These are phyloP conservation scores for Cutaneotrichosporon mucoides DNA, from an alignment of 1,284 basidiomycete species.

Conservation along the genomic window DNA sequence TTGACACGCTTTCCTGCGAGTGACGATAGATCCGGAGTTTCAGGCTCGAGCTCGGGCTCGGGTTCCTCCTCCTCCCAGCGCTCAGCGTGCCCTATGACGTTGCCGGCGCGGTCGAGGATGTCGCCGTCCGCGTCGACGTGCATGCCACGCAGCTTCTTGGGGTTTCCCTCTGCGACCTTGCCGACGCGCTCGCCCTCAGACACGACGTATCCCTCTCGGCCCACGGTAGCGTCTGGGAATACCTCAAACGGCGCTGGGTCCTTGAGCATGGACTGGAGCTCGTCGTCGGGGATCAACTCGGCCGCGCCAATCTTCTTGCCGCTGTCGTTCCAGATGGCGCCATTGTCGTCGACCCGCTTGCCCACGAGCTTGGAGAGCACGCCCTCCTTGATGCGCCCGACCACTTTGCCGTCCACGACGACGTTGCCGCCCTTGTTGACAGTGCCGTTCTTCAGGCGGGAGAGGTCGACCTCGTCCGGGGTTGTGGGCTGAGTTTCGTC, in stretches of 20 bases:
- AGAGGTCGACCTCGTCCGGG: neutral
- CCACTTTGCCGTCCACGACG: slow-evolving; percentile 1
- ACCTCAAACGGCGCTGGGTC: slow-evolving; percentile 1
- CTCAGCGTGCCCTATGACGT: neutral
- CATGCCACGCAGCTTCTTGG: slow-evolving; percentile 1
- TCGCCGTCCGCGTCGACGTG: slow-evolving; percentile 4
- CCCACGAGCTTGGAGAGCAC: neutral
- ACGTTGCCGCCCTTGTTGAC: slow-evolving; percentile 7
- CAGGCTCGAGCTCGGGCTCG: neutral
- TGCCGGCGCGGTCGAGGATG: slow-evolving; percentile 2
- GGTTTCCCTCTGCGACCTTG: slow-evolving; percentile 2
- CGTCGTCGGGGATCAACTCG: slow-evolving; percentile 1
- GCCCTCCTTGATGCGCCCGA: slow-evolving; percentile 3
- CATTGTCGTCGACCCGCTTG: slow-evolving; percentile 2
- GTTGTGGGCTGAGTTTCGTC: neutral
- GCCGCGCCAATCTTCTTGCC: slow-evolving; percentile 1
- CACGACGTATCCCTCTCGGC: slow-evolving; percentile 1
- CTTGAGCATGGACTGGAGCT: neutral
- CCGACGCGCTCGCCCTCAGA: slow-evolving; percentile 2
- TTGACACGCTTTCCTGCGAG: neutral
- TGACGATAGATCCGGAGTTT: neutral
- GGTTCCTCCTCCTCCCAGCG: neutral
- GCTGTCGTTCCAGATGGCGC: slow-evolving; percentile 2
- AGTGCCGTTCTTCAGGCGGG: neutral
- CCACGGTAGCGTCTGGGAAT: neutral